These are phyloP conservation scores for Rhodosporidiobolus sp. DNA, from an alignment of 768 basidiomycete genomes.

Conservation along the genomic window DNA sequence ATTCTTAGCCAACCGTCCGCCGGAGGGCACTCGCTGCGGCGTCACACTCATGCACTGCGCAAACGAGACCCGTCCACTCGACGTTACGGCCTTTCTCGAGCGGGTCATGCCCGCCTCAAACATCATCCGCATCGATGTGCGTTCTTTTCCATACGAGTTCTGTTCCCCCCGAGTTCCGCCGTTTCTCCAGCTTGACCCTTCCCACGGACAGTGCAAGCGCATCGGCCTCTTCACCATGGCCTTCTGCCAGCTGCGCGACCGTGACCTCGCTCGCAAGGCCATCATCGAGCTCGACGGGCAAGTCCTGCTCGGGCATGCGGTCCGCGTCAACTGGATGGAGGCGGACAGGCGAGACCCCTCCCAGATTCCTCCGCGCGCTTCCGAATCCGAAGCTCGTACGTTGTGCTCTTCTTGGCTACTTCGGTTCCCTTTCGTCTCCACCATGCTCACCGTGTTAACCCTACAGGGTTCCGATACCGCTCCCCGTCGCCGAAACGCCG, in stretches of 20 bases:
- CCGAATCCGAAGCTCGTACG: too few species aligned
- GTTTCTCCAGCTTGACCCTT: too few species aligned
- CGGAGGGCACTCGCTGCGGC: neutral
- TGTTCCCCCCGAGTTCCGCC: too few species aligned
- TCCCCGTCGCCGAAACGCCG: too few species aligned
- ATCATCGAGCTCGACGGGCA: constrained; percentile 7
- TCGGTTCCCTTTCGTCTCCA: too few species aligned
- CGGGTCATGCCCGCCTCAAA: fast-evolving
- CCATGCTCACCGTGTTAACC: too few species aligned
- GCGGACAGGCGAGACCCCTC: too few species aligned
- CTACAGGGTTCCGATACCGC: too few species aligned
- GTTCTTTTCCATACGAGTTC: too few species aligned
- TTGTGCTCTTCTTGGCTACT: too few species aligned
- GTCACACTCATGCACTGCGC: neutral
- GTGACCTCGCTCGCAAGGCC: neutral
- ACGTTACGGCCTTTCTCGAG: neutral
- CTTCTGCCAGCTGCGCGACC: neutral
- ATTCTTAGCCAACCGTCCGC: neutral
- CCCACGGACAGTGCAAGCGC: too few species aligned
- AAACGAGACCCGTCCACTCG: fast-evolving
- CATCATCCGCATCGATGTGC: neutral
- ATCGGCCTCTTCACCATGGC: neutral
- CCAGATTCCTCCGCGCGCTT: too few species aligned
- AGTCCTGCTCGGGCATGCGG: neutral
- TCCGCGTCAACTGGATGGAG: neutral